A percentile compares a stretch with the other conserved stretches of the same genome.
Conservation (phyloP, 2,329 filamentous ascomycete genomes). For the Metarhizium rileyi region DNA sequence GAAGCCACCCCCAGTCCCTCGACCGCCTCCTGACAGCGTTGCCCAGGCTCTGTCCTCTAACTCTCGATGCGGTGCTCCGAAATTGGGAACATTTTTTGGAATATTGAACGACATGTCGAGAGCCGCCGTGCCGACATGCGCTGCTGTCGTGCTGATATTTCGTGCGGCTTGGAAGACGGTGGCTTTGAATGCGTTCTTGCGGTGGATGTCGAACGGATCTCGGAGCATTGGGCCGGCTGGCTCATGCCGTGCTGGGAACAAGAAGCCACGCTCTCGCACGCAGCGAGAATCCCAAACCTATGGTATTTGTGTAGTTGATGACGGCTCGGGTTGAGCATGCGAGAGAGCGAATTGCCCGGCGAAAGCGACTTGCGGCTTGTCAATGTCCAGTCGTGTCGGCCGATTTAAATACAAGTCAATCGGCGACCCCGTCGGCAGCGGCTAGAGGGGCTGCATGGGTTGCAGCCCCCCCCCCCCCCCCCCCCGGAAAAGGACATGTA, state of each 20-base stretch:
- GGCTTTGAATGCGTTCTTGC: slow-evolving; percentile 36
- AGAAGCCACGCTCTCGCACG: not conserved
- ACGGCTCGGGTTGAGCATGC: not conserved
- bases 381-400: not conserved
- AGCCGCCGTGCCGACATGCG: slow-evolving; percentile 38
- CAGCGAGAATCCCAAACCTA: not conserved
- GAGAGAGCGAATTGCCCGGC: no score
- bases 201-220: slow-evolving; percentile 35
- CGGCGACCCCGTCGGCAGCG: no score
- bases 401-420: not conserved
- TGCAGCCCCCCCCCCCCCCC: no score
- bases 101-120: slow-evolving; percentile 56
- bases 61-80: slow-evolving; percentile 53
- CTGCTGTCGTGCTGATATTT: slow-evolving; percentile 36
- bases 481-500: slow-evolving; percentile 3
- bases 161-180: slow-evolving; percentile 35
- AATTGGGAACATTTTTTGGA: slow-evolving; percentile 61
- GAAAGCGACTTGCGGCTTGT: no score
- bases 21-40: slow-evolving; percentile 26
- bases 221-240: slow-evolving; percentile 26
- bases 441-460: no score
- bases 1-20: slow-evolving; percentile 26
- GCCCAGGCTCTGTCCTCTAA: slow-evolving; percentile 60
- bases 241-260: slow-evolving; percentile 21
- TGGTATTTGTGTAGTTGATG: not conserved